A percentile compares a stretch with the other conserved stretches of the same genome.
These are phyloP conservation scores for Selaginella tamariscina DNA, from an alignment of 75 land plant genomes.

Conservation along the genomic window DNA sequence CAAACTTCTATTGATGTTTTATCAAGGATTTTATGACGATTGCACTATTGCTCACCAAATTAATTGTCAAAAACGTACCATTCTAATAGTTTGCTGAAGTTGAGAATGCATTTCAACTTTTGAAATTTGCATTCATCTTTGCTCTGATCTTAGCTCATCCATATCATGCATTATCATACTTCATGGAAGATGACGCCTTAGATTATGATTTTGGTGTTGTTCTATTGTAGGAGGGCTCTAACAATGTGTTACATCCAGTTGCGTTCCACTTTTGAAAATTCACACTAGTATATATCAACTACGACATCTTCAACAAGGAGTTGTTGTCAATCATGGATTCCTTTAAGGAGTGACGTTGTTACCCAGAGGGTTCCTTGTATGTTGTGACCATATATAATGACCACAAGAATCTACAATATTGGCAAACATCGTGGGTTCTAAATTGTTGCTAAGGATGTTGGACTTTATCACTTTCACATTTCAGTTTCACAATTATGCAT, in stretches of 20 bases:
- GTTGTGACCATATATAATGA: background rate
- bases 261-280: background rate
- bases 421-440: background rate
- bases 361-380: background rate
- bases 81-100: background rate
- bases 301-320: background rate
- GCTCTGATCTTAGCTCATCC: background rate
- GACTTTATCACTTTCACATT: background rate
- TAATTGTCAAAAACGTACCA: background rate
- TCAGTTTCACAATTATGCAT: too few species aligned
- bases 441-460: background rate
- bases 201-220: background rate
- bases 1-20: too few species aligned
- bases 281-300: background rate
- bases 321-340: background rate
- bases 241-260: background rate
- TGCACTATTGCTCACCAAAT: background rate
- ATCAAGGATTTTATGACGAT: too few species aligned
- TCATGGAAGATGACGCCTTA: background rate
- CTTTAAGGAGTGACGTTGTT: background rate
- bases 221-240: background rate
- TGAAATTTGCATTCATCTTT: background rate
- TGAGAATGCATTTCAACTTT: background rate
- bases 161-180: background rate
- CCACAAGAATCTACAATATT: background rate